Evolutionary conservation across 1,284 basidiomycete species (phyloP).

Genomic region (Athelia psychrophila): DNA sequence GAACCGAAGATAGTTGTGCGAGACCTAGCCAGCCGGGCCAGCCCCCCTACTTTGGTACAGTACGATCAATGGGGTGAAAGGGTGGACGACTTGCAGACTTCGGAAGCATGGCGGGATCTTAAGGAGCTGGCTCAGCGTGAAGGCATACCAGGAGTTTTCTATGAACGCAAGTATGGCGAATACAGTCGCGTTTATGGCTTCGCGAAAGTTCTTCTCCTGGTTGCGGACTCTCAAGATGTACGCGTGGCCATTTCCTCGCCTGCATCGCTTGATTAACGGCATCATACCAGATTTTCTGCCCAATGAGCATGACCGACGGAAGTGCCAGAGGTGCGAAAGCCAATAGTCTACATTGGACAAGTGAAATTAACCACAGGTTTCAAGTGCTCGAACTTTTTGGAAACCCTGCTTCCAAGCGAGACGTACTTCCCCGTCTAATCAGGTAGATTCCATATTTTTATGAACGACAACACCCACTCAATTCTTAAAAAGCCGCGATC

Average conservation of each 20-base stretch:
- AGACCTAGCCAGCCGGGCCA: constrained; percentile 37
- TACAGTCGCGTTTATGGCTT: constrained; percentile 62
- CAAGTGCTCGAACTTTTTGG: constrained; percentile 67
- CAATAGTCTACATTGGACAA: background rate
- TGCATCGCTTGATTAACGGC: background rate
- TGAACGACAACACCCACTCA: background rate
- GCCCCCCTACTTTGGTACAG: constrained; percentile 53
- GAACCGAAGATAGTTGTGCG: constrained; percentile 40
- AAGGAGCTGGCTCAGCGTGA: constrained; percentile 68
- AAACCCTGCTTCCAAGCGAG: constrained; percentile 53
- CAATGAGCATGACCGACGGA: constrained; percentile 79
- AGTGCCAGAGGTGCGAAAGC: constrained; percentile 52
- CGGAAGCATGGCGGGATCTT: constrained; percentile 70
- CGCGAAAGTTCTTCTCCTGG: constrained; percentile 58
- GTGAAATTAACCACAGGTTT: constrained; percentile 1
- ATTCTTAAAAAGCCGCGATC: constrained; percentile 49
- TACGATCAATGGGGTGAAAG: constrained; percentile 71
- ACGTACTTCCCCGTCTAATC: constrained; percentile 53
- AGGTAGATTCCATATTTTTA: constrained; percentile 40
- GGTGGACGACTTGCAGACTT: constrained; percentile 62
- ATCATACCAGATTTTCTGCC: constrained; percentile 55
- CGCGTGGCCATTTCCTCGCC: constrained; percentile 12
- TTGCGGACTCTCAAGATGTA: constrained; percentile 62
- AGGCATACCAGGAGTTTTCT: constrained; percentile 64
- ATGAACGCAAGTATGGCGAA: constrained; percentile 55